Base-by-base conservation (phyloP, 495 filamentous ascomycete genomes). In the Penicillium samsonianum region DNA sequence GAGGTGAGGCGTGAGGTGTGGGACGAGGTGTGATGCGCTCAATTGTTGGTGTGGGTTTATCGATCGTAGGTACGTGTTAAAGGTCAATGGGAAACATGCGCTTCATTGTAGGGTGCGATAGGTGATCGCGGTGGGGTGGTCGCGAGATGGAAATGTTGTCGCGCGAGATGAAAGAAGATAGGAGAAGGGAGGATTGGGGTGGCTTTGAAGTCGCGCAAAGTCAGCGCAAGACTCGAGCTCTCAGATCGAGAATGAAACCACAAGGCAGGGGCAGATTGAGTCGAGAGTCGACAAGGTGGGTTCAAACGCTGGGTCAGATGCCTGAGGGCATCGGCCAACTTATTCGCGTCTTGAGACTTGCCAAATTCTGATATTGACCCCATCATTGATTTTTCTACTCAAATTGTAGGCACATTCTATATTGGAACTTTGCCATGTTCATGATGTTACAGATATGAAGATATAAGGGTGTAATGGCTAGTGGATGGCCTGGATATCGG, bases 81-180 rank as follows among this genome's bases (percentile, higher is more conserved):
- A 23, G 16, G 31, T 28, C 20, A 38, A 55, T 38, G 43, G 10
- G 30, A 20, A n/a, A 22, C 31, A 38, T 28, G 31, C 14, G 33
- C 7, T 46, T 47, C 53, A 30, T 55, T 38, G 14, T 28, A 40
- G 10, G 14, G 11, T 6, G 11, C 25, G 23, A 19, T 16, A 1
- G 11, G 10, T 16, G 37, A 40, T 41, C 16, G 16, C n/a, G n/a
- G 9, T 42, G 5, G 14, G 16, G 38, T 20, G 22, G 5, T 20
- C 50, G 35, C 19, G 10, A 48, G 45, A 31, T 53, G 37, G 23
- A 30, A 48, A 48, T 4, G 50, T 9, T 30, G 33, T 19, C 30
- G 38, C 25, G 50, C 38, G 38, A 19, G 22, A 17, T 41, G 25
- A n/a, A 22, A 42, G 49, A 53, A 53, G 37, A 53, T 38, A 28